phyloP scores from a whole-genome alignment of 495 filamentous ascomycete species.

The Podospora pseudopauciseta region DNA sequence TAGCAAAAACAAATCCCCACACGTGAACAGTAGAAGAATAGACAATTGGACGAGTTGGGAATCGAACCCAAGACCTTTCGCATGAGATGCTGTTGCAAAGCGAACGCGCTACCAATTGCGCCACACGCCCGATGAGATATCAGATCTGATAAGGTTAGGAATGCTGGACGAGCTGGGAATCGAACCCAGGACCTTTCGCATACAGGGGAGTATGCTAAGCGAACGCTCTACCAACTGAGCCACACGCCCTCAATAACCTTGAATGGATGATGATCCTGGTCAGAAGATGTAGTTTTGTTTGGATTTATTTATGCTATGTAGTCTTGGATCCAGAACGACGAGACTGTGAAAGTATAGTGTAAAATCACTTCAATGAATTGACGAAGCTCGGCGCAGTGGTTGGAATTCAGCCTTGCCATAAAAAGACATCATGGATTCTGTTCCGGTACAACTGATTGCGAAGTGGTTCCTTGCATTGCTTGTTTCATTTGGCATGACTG shows the following conservation, averaged over 20 bases:
- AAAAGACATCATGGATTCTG: background rate
- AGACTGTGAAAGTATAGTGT: too few relatives aligned
- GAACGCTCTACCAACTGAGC: slow-evolving; percentile 4
- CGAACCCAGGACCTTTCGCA: slow-evolving; percentile 18
- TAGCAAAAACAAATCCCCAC: too few relatives aligned
- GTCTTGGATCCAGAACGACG: too few relatives aligned
- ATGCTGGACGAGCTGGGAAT: slow-evolving; percentile 14
- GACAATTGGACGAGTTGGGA: slow-evolving; percentile 1
- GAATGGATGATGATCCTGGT: background rate
- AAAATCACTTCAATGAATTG: background rate
- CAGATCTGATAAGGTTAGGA: background rate
- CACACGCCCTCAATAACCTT: slow-evolving; percentile 1
- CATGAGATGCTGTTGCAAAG: background rate
- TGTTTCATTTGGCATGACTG: background rate
- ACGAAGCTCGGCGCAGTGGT: background rate
- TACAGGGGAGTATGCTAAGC: background rate
- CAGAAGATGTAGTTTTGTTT: background rate
- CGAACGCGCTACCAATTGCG: slow-evolving; percentile 5
- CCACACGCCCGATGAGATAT: background rate
- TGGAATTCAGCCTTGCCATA: background rate
- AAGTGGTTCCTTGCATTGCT: background rate
- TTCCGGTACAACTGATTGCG: too few relatives aligned
- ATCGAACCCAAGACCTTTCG: slow-evolving; percentile 7
- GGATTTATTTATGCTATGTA: background rate
- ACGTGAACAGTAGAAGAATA: too few relatives aligned